Base-by-base conservation (phyloP, 805 yeast species). In the Deakozyma indianensis region DNA sequence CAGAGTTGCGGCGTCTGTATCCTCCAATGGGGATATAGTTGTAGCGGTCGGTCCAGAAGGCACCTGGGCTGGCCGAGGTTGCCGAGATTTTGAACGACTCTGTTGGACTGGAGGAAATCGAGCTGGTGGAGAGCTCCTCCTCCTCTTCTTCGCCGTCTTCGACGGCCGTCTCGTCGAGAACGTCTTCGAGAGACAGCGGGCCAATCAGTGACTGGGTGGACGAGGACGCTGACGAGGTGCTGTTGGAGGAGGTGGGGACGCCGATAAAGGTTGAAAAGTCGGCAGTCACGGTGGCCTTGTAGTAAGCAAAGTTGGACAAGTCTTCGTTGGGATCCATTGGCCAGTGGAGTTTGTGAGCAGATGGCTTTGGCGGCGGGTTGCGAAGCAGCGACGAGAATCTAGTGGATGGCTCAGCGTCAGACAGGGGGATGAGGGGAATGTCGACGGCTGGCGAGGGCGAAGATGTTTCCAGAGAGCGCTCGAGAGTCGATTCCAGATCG, bases 21-120 rank as follows among this genome's bases (percentile, higher is more conserved):
- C 58, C 58, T 41, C 54, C 50, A 40, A 56, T 43, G 40, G 55
- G 53, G 45, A 57, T 38, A 27, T 43, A 38, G 41, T 42, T 28
- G 49, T 41, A 38, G 25, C 35, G 29, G 41, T 45, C 44, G 23
- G 50, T 42, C 50, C 48, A 45, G 18, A 47, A 44, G n/a, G 49
- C 47, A 11, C 50, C 48, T n/a, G 46, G 38, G 27, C 47, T 32
- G 35, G 54, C 46, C 11, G 53, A 42, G 22, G 47, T 42, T 14
- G 48, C 43, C 4, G 43, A 18, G 14, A 25, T 14, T 25, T 7
- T 9, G 7, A 14, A 25, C 14, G 28, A 14, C 7, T 25, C 28
- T 9, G 7, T 25, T 7, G 14, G 14, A 27, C 20, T 25, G 18
- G 43, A 18, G 20, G 44, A 45, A 18, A 20, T 9, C 11, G 38